Evolutionary conservation across 805 yeast species (phyloP).

Genomic region (Metschnikowia matae): DNA sequence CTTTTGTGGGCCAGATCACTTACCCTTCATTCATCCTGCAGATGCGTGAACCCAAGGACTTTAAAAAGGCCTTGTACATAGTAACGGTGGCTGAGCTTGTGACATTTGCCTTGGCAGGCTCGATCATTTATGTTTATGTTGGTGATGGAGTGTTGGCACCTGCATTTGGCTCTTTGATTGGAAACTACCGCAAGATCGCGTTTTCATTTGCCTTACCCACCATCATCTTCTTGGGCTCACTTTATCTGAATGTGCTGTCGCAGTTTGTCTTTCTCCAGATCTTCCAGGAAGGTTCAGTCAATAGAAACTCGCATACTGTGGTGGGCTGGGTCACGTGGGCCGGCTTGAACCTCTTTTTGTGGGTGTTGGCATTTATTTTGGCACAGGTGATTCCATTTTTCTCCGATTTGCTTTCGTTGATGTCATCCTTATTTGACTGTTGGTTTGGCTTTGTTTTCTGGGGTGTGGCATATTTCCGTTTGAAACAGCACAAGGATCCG

Average conservation of each 20-base stretch:
- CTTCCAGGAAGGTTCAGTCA: constrained; percentile 40
- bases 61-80: constrained; percentile 50
- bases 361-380: constrained; percentile 54
- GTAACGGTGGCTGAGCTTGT: constrained; percentile 50
- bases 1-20: constrained; percentile 62
- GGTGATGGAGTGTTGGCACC: constrained; percentile 57
- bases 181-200: constrained; percentile 48
- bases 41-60: constrained; percentile 55
- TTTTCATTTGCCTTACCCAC: constrained; percentile 63
- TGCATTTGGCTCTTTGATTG: constrained; percentile 51
- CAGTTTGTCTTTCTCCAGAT: constrained; percentile 48
- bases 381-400: constrained; percentile 67
- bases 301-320: constrained; percentile 45
- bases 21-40: constrained; percentile 60
- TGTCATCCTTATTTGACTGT: constrained; percentile 61
- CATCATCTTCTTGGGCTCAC: constrained; percentile 50
- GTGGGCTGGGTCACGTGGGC: constrained; percentile 54
- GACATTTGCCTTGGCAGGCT: constrained; percentile 52
- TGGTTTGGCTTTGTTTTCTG: constrained; percentile 65
- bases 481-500: constrained; percentile 26
- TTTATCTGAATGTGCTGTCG: constrained; percentile 53
- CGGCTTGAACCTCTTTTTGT: constrained; percentile 37
- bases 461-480: constrained; percentile 53
- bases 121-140: constrained; percentile 54
- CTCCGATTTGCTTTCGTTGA: constrained; percentile 51